phyloP scores from a whole-genome alignment of 306 rosid genomes.

The Corylus heterophylla region DNA sequence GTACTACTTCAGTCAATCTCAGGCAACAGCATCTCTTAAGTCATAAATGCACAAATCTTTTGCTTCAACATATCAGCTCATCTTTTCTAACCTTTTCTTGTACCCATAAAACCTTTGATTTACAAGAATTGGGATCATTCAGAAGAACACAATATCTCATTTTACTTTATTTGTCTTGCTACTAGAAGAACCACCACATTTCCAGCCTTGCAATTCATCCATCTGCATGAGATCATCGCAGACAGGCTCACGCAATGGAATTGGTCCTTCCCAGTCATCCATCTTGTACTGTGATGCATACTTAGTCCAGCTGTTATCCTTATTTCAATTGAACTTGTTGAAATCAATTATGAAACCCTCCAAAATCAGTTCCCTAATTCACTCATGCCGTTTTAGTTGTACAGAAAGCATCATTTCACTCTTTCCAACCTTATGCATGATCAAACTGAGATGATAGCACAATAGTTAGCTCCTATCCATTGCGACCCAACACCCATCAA shows the following conservation, averaged over 20 bases:
- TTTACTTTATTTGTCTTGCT: background rate
- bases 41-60: background rate
- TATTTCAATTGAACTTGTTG: background rate
- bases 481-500: background rate
- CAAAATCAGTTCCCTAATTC: background rate
- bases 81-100: background rate
- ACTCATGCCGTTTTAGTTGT: background rate
- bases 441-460: background rate
- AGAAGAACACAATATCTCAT: background rate
- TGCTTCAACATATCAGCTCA: background rate
- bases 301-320: background rate
- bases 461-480: background rate
- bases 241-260: background rate
- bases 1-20: background rate
- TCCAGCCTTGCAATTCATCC: background rate
- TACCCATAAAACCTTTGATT: background rate
- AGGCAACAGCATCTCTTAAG: slow-evolving; percentile 5
- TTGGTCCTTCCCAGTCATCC: background rate
- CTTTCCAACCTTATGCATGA: background rate
- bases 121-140: background rate
- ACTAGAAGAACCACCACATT: background rate
- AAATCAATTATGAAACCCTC: background rate
- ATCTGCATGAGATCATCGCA: background rate
- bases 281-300: background rate
- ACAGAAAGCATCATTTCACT: background rate